Evolutionary conservation across 768 basidiomycete genomes (phyloP), one percentile per base, ranked within the genome.

Genomic region (Calocybe indica): DNA sequence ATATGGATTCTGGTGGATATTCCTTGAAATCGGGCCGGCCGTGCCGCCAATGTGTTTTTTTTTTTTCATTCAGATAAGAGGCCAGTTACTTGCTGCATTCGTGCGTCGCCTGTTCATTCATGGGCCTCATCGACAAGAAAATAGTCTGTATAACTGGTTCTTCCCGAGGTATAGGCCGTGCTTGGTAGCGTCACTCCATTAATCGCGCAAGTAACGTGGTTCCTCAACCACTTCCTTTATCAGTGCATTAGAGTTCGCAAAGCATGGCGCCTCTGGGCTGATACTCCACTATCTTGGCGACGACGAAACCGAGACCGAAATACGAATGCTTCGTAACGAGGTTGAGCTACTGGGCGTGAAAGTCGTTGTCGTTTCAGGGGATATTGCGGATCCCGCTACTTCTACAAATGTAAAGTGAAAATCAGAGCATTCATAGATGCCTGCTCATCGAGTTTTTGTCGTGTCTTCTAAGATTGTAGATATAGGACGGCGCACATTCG

Each of bases 101-200:
- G 42, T 11, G 29, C 11, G n/a, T 12, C 28, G 5, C 11, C 42
- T 12, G 12, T 33, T 29, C 22, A 11, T 22, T 11, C 31, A 76
- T 74, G 70, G 53, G 64, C 44, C 64, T 83, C 13, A 71, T 76
- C 22, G 55, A 66, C 14, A 68, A 72, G 56, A 85, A 85, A 59
- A 65, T 85, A 36, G 79, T 86, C 11, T 79, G 78, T 49, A 81
- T 89, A 53, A 88, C 86, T 11, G 85, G 85, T 12, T 73, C 81
- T n/a, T 83, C 82, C 6, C 71, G 82, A 49, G 87, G 85, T 14
- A 89, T 89, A 49, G 85, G 87, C 9, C 72, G 81, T 51, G 82
- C 79, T 29, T 83, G 82, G 71, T 72, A 54, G 38, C 62, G 43
- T 31, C 40, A 36, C 34, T 35, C 14, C 13, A 36, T 35, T 37